phyloP scores from a whole-genome alignment of 495 filamentous ascomycete species.

The Trichoderma virens region DNA sequence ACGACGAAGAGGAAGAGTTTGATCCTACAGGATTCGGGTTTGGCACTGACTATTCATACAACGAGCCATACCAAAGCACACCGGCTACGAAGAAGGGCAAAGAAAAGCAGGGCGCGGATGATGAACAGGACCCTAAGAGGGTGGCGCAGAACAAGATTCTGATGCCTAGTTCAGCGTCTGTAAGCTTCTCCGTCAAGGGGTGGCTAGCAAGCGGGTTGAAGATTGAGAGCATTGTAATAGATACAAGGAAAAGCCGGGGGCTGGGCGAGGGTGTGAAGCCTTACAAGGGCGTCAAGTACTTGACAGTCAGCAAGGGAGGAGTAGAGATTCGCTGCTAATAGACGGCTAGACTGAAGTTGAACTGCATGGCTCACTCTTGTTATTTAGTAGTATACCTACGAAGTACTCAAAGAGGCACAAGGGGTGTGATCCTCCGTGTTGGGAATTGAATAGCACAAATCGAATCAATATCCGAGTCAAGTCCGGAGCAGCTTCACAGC shows the following conservation, averaged over 20 bases:
- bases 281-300: slow-evolving; percentile 97
- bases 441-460: not conserved
- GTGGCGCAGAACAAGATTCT: slow-evolving; percentile 66
- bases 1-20: slow-evolving; percentile 50
- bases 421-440: too few relatives aligned
- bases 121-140: slow-evolving; percentile 42
- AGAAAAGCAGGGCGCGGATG: slow-evolving; percentile 30
- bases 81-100: slow-evolving; percentile 32
- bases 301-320: slow-evolving; percentile 79
- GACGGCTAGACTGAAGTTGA: not conserved
- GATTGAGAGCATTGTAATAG: slow-evolving; percentile 81
- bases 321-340: slow-evolving; percentile 67
- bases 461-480: not conserved
- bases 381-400: not conserved
- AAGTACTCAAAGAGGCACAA: too few relatives aligned
- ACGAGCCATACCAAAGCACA: slow-evolving; percentile 47
- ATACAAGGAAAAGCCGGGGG: slow-evolving; percentile 77
- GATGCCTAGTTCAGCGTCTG: slow-evolving; percentile 82
- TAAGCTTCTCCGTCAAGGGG: slow-evolving; percentile 87
- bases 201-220: slow-evolving; percentile 93
- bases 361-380: not conserved
- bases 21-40: slow-evolving; percentile 44
- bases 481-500: not conserved
- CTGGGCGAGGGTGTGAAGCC: slow-evolving; percentile 83
- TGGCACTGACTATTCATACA: slow-evolving; percentile 52